Base-by-base conservation (phyloP, 2,329 filamentous ascomycete genomes). In the Trichoderma lentiforme region DNA sequence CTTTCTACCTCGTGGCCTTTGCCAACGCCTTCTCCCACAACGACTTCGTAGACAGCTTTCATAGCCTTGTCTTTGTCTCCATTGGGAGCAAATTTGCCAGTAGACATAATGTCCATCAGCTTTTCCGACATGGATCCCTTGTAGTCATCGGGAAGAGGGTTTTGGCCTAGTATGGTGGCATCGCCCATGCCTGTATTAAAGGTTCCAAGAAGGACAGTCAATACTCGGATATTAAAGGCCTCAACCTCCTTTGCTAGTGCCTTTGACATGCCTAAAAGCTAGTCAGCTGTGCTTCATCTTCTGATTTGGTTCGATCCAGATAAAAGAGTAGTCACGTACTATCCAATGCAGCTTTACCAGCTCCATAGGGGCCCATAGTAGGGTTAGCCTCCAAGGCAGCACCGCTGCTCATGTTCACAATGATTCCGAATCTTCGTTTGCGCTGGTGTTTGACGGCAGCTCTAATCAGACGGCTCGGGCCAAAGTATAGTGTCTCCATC, bases 21-120 rank as follows among this genome's bases (percentile, higher is more conserved):
- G 26, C 66, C 66, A 34, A 61, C n/a, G 2, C 66, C 66, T 36
- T 69, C 36, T 34, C 66, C 66, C 18, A 51, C 36, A 43, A 69
- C 56, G 24, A 69, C 66, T 12, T 69, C 66, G 14, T 51, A 69
- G 3, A 69, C 66, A 8, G 56, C 66, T 9, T 69, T 69, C 66
- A 69, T 69, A 9, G 66, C 66, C 30, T 69, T 69, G 2, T 69
- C 66, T 26, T 69, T 69, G 57, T 69, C 66, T 51, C 66, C 66
- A 26, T 69, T 69, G 5, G 66, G 66, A 12, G 56, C 11, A 26
- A 69, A 69, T 8, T 61, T 61, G 3, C 66, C 66, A 2, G 56
- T 69, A 34, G 66, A 69, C 53, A 69, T 69, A n/a, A 57, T 15
- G 2, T 47, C 28, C 66, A 69, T 69, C 1, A 69, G 14, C 4